Evolutionary conservation across 768 basidiomycete species (phyloP), one percentile per base, ranked within the genome.

Genomic region (Termitomyces heimii): DNA sequence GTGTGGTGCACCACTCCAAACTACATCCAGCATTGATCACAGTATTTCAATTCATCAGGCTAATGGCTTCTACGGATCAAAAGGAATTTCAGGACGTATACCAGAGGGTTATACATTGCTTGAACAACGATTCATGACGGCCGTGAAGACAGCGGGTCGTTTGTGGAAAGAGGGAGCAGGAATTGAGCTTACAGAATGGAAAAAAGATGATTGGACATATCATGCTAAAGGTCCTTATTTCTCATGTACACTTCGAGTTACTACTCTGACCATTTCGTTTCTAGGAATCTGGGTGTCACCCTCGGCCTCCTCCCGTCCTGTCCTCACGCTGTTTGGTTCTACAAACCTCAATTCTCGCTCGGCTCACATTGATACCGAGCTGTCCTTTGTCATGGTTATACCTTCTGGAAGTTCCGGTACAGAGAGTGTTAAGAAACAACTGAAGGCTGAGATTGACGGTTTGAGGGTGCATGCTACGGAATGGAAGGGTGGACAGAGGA

Each of bases 341-440:
- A 96, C 94, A 4, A 98, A 98, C 69, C 81, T 98, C 50, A 95
- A 95, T 66, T 89, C 93, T 3, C 87, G 95, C 4, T 95, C 94
- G 1, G 82, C 92, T 1, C 83, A 91, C 62, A 83, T 98, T 39
- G 95, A 97, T 69, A 92, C 92, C 9, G 95, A 97, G 65, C 77
- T 97, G 32, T 95, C 93, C 0, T 92, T 97, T 68, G 67, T 95
- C 47, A 83, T 97, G 79, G 67, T 87, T 48, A 81, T 91, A 12
- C 83, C 86, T 35, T 45, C n/a, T 18, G 48, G 35, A 20, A 26
- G 29, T 40, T 22, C 7, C 24, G 31, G 9, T 39, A 40, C 39
- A n/a, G 39, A 40, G n/a, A 14, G 24, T 34, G 66, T 91, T 40
- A 79, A 79, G 31, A 67, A 67, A 44, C 73, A 75, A 49, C 73